Evolutionary conservation across 257 asterid genomes (phyloP).

Genomic region (Anisodus tanguticus): DNA sequence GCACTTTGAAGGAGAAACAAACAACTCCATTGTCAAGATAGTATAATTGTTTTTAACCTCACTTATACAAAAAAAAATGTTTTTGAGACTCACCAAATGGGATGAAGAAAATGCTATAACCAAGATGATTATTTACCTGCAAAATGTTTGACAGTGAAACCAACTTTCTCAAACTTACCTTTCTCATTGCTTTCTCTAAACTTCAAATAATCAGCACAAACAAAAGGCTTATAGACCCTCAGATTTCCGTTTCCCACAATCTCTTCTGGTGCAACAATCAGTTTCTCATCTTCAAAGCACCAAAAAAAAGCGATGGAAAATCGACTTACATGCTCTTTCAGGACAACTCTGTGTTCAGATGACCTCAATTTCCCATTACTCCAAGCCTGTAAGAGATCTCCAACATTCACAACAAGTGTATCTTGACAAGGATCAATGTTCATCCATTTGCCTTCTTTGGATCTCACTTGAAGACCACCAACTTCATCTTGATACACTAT

Average conservation of each 20-base stretch:
- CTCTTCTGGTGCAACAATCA: slow-evolving; percentile 59
- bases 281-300: slow-evolving; percentile 77
- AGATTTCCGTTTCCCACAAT: slow-evolving; percentile 43
- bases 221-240: slow-evolving; percentile 59
- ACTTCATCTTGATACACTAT: slow-evolving; percentile 66
- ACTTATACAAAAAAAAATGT: neutral
- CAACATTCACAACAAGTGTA: slow-evolving; percentile 72
- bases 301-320: slow-evolving; percentile 74
- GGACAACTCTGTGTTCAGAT: slow-evolving; percentile 71
- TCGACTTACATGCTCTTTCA: slow-evolving; percentile 50
- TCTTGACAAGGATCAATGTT: slow-evolving; percentile 60
- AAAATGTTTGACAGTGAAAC: slow-evolving; percentile 70
- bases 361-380: slow-evolving; percentile 68
- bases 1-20: neutral
- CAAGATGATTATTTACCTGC: slow-evolving; percentile 44
- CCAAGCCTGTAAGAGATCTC: slow-evolving; percentile 82
- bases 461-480: slow-evolving; percentile 74
- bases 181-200: slow-evolving; percentile 63
- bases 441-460: slow-evolving; percentile 66
- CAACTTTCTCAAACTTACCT: slow-evolving; percentile 79
- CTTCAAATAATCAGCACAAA: slow-evolving; percentile 63
- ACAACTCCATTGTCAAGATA: neutral
- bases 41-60: neutral
- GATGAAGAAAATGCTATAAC: neutral
- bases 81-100: neutral